Evolutionary conservation across 805 yeast species (phyloP).

Genomic region (Komagataella pastoris): DNA sequence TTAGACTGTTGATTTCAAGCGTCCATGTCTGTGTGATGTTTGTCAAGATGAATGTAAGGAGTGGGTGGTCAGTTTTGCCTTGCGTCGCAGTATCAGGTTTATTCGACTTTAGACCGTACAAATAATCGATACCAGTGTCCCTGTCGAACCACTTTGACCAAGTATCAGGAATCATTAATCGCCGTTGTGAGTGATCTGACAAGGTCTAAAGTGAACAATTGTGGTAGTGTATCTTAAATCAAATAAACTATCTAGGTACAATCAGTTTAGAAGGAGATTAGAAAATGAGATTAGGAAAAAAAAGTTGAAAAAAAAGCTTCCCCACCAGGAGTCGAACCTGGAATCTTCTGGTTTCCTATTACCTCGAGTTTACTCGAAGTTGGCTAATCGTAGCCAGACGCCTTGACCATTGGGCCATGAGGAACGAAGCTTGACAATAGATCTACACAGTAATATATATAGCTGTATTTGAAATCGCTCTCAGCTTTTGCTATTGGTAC

Average conservation of each 20-base stretch:
- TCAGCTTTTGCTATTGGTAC: too few relatives aligned
- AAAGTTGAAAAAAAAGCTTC: conserved; percentile 15
- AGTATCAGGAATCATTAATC: background rate
- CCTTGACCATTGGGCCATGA: conserved; percentile 71
- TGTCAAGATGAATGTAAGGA: background rate
- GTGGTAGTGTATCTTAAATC: background rate
- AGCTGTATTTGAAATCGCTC: too few relatives aligned
- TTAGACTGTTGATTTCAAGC: background rate
- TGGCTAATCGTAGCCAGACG: conserved; percentile 48
- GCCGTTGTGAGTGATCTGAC: background rate
- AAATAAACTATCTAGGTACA: background rate
- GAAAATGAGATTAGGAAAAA: too few relatives aligned
- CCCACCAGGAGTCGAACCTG: conserved; percentile 47
- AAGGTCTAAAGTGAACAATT: background rate
- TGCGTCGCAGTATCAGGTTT: background rate
- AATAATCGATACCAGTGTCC: background rate
- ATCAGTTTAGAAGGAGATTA: background rate
- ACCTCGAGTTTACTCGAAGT: background rate
- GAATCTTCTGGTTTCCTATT: conserved; percentile 26
- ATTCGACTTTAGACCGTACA: background rate
- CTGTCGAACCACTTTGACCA: background rate
- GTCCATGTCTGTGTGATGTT: background rate
- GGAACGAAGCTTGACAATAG: conserved; percentile 23
- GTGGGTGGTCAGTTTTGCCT: background rate
- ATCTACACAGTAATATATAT: background rate